Evolutionary conservation across 2,329 filamentous ascomycete genomes (phyloP).

Genomic region (Aspergillus piperis): DNA sequence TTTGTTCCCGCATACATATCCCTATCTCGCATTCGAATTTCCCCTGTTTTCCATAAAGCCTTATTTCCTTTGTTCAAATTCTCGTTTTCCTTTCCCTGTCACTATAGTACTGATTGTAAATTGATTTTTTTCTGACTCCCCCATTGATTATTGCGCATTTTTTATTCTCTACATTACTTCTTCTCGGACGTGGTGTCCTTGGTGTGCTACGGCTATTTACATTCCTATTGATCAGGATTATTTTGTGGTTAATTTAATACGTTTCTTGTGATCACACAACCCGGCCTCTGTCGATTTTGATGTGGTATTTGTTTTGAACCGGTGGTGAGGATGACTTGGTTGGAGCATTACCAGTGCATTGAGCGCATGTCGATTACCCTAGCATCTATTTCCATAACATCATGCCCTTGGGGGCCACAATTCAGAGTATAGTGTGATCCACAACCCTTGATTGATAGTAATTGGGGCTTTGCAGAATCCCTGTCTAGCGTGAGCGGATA

Average conservation of each 20-base stretch:
- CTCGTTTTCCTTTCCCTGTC: slow-evolving; percentile 16
- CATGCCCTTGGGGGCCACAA: no score
- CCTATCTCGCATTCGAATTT: slow-evolving; percentile 37
- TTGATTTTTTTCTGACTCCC: slow-evolving; percentile 8
- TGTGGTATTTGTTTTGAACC: neutral
- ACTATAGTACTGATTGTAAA: slow-evolving; percentile 23
- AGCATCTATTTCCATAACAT: no score
- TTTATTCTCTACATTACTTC: slow-evolving; percentile 1
- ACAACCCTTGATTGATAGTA: no score
- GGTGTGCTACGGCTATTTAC: neutral
- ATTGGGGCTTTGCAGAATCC: no score
- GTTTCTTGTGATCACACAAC: neutral
- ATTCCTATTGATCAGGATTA: neutral
- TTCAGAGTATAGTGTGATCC: no score
- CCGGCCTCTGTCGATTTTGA: no score
- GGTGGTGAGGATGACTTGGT: neutral
- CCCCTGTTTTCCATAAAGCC: slow-evolving; percentile 18
- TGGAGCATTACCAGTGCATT: neutral
- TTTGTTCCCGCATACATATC: slow-evolving; percentile 34
- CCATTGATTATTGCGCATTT: neutral
- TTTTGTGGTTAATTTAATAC: slow-evolving; percentile 11
- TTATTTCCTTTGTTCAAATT: slow-evolving; percentile 27
- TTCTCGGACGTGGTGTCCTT: neutral
- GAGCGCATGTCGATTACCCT: neutral
- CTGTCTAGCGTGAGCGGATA: no score